Evolutionary conservation across 2,329 filamentous ascomycete genomes (phyloP).

Genomic region (Penicillium sp.): DNA sequence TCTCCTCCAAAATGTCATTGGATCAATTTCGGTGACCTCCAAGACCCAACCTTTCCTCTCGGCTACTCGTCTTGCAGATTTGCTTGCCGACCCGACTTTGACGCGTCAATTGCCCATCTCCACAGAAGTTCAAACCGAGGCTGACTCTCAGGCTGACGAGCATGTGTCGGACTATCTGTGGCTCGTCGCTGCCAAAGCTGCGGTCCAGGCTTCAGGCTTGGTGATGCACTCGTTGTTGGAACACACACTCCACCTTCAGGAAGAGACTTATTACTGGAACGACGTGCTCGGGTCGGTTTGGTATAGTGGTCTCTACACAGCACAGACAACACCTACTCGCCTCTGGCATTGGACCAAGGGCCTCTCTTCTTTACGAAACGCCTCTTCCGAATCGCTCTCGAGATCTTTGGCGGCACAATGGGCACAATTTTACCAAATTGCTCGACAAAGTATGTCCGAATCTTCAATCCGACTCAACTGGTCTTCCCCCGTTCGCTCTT

Average conservation of each 20-base stretch:
- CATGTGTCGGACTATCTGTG: conserved; percentile 84
- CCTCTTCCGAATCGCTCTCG: conserved; percentile 7
- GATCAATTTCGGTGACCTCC: conserved; percentile 69
- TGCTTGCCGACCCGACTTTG: conserved; percentile 53
- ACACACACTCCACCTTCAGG: conserved; percentile 77
- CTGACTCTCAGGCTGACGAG: conserved; percentile 28
- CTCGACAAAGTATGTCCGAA: conserved; percentile 73
- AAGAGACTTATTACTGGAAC: conserved; percentile 96
- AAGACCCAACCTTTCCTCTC: conserved; percentile 65
- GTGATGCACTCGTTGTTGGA: conserved; percentile 76
- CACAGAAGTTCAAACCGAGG: conserved; percentile 20
- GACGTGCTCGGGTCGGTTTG: conserved; percentile 77
- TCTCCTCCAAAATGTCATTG: conserved; percentile 68
- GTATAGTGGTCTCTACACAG: conserved; percentile 77
- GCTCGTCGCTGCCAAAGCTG: conserved; percentile 87
- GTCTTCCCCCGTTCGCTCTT: conserved; percentile 75
- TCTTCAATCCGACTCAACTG: conserved; percentile 70
- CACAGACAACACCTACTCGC: conserved; percentile 80
- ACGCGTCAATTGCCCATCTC: conserved; percentile 41
- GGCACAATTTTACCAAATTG: conserved; percentile 74
- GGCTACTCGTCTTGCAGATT: conserved; percentile 58
- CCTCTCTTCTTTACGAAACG: conserved; percentile 53
- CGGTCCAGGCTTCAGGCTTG: conserved; percentile 84
- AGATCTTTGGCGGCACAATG: conserved; percentile 47
- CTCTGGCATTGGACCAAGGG: conserved; percentile 72